Conservation (phyloP, 371 early-diverging fungal species). For the Chytridium lagenaria region DNA sequence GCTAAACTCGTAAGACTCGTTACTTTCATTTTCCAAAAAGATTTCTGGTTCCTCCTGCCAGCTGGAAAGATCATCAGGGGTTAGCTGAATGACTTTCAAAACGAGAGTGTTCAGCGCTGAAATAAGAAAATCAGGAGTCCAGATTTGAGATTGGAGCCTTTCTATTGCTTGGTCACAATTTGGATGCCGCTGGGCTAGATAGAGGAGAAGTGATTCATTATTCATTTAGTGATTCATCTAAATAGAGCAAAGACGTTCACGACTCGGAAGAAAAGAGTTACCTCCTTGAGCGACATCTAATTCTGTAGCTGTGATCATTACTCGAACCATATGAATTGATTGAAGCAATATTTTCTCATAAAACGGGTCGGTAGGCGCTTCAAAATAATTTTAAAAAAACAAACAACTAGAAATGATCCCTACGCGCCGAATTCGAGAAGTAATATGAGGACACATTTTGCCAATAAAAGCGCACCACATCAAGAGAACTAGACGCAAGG, state of each 20-base stretch:
- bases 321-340: constrained; percentile 69
- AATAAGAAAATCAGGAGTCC: constrained; percentile 72
- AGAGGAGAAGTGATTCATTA: neutral
- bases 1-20: constrained; percentile 88
- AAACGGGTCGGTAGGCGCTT: constrained; percentile 25
- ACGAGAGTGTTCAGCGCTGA: constrained; percentile 72
- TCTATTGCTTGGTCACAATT: constrained; percentile 49
- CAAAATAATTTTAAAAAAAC: constrained; percentile 4
- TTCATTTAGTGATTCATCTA: neutral
- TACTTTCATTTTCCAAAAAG: constrained; percentile 79
- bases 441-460: constrained; percentile 45
- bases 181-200: constrained; percentile 34
- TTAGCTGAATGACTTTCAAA: constrained; percentile 75
- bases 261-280: neutral
- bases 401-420: neutral
- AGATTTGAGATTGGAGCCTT: constrained; percentile 67
- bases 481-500: constrained; percentile 66
- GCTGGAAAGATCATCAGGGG: constrained; percentile 68
- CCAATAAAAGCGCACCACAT: constrained; percentile 83
- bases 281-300: constrained; percentile 47
- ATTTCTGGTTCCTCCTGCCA: constrained; percentile 91
- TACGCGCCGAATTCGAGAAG: neutral
- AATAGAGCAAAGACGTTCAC: too few relatives aligned
- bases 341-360: constrained; percentile 70
- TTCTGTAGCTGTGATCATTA: constrained; percentile 69